Evolutionary conservation across 306 rosid genomes (phyloP).

Genomic region (Cucumis cinereus): DNA sequence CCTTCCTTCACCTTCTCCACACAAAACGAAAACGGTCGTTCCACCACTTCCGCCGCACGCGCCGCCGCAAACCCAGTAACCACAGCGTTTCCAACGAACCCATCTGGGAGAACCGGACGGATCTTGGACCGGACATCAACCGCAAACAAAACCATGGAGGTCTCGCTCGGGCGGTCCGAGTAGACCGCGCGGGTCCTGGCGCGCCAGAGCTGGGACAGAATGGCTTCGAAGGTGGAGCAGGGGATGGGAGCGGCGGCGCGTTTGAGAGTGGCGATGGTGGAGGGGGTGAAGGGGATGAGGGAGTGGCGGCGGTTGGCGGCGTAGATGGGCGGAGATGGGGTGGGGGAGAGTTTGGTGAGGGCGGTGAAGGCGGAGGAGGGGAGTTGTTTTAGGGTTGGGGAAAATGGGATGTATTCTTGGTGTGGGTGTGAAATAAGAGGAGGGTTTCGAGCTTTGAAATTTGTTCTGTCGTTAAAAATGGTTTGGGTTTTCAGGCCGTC

Average conservation of each 20-base stretch:
- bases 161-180: conserved; percentile 10
- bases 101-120: conserved; percentile 21
- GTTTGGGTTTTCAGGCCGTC: conserved; percentile 5
- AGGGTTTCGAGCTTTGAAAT: conserved; percentile 34
- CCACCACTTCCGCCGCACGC: conserved; percentile 24
- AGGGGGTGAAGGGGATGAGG: conserved; percentile 19
- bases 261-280: conserved; percentile 19
- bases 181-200: conserved; percentile 30
- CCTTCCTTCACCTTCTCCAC: conserved; percentile 39
- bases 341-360: conserved; percentile 4
- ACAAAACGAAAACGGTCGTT: conserved; percentile 15
- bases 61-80: conserved; percentile 45
- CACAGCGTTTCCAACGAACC: conserved; percentile 46
- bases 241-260: conserved; percentile 14
- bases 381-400: conserved; percentile 5
- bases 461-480: conserved; percentile 30
- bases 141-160: conserved; percentile 32
- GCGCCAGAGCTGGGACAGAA: conserved; percentile 41
- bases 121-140: conserved; percentile 31
- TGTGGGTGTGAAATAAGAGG: conserved; percentile 34
- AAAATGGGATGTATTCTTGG: conserved; percentile 19
- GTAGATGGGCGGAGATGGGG: not conserved
- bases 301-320: conserved; percentile 2
- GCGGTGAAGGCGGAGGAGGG: conserved; percentile 10
- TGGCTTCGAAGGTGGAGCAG: conserved; percentile 28